phyloP scores from a whole-genome alignment of 768 basidiomycete species.

The Auricularia sp. region DNA sequence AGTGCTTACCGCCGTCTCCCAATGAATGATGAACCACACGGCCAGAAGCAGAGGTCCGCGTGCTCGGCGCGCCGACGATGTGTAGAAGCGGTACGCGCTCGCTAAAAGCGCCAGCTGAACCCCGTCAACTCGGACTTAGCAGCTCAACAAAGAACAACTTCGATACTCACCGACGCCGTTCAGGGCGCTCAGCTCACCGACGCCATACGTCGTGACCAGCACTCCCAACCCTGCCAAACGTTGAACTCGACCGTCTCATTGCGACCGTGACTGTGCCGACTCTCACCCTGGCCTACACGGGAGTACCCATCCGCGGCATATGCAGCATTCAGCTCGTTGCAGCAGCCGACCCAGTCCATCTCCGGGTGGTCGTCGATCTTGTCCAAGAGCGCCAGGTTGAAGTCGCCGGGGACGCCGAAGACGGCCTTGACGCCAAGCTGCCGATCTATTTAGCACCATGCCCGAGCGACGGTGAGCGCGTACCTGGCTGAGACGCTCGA shows the following conservation, averaged over 20 bases:
- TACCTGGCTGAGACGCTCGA: too few relatives aligned
- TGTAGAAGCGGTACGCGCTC: conserved; percentile 89
- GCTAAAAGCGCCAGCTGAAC: conserved; percentile 36
- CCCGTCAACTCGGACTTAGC: background rate
- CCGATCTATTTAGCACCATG: too few relatives aligned
- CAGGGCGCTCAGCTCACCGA: conserved; percentile 85
- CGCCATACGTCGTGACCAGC: conserved; percentile 83
- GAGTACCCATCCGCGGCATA: conserved; percentile 95
- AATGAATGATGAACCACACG: conserved; percentile 83
- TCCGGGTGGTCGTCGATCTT: conserved; percentile 68
- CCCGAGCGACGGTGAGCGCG: too few relatives aligned
- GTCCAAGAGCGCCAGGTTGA: conserved; percentile 62
- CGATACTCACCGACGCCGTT: conserved; percentile 56
- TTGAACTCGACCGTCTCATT: background rate
- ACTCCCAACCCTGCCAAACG: conserved; percentile 40
- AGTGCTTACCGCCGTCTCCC: conserved; percentile 52
- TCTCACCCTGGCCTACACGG: conserved; percentile 54
- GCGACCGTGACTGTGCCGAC: background rate
- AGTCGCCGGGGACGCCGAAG: conserved; percentile 85
- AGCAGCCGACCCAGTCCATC: conserved; percentile 84
- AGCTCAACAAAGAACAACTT: background rate
- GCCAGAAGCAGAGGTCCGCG: conserved; percentile 54
- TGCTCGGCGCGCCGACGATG: conserved; percentile 75
- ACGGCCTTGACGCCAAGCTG: conserved; percentile 68
- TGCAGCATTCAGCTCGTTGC: conserved; percentile 77